Evolutionary conservation across 1,284 basidiomycete genomes (phyloP), one percentile per base, ranked within the genome.

Genomic region (Pseudozyma tsukubaensis): DNA sequence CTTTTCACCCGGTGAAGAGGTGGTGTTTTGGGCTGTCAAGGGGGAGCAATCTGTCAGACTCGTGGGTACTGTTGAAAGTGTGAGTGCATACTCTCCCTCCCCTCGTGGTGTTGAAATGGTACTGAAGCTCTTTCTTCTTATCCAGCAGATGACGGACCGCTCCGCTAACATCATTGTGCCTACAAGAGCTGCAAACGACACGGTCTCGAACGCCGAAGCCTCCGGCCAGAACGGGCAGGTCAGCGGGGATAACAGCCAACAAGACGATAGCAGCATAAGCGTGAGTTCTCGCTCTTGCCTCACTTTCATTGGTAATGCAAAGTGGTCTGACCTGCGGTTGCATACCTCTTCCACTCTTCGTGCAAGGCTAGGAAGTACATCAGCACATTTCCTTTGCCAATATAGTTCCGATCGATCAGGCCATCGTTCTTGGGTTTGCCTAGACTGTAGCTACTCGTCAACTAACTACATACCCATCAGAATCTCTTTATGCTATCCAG

Each of bases 11-110:
- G 72, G 72, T 7, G 61, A 58, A 29, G 45, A 59, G 37, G 72
- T 74, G 52, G 62, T 74, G 0, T 74, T 74, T 36, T 74, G 72
- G 72, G 62, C 64, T 6, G 59, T 59, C 36, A 61, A 66, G 37
- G 64, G 59, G 7, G 62, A 54, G 6, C 45, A 43, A n/a, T 60
- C 66, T 13, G 72, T 70, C 44, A 69, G 57, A 53, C 42, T 69
- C 8, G 37, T 45, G 7, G 72, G 72, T 11, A 58, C 29, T 4
- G 59, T 74, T 10, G 54, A 74, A 42, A 70, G 56, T 40, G 72
- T 74, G 37, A 66, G 64, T 66, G 7, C 14, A 44, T 18, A 29
- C 14, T 36, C 21, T 16, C 32, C 47, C 42, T 19, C 24, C 40
- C 40, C 19, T 42, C 43, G 19, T 21, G 19, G n/a, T n/a, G n/a